phyloP scores from a whole-genome alignment of 768 basidiomycete genomes.

The Xerocomellus dryophilus region DNA sequence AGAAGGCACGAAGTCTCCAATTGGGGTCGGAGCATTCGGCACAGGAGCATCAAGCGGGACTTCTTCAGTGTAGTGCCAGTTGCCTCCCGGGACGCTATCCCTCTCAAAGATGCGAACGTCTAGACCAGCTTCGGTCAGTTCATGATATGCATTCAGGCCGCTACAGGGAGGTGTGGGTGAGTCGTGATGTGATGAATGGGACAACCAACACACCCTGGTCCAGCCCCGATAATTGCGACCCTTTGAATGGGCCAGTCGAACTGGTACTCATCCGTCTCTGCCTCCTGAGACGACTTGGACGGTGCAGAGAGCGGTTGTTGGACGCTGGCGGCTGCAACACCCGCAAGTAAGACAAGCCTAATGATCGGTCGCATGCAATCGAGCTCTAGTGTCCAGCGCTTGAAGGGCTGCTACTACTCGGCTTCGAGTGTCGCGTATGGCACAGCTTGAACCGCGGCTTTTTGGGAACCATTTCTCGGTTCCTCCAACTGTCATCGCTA shows the following conservation, averaged over 20 bases:
- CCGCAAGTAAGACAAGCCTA: background rate
- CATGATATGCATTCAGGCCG: conserved; percentile 10
- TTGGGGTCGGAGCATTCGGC: conserved; percentile 3
- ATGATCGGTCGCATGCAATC: background rate
- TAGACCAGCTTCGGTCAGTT: conserved; percentile 15
- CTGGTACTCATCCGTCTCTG: conserved; percentile 1
- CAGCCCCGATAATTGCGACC: conserved; percentile 18
- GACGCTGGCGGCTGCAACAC: background rate
- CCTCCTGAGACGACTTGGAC: background rate
- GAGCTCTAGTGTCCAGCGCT: no score
- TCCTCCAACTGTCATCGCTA: no score
- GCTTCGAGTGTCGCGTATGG: no score
- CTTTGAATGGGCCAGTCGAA: conserved; percentile 13
- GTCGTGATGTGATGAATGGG: background rate
- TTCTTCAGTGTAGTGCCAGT: conserved; percentile 20
- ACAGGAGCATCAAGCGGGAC: conserved; percentile 8
- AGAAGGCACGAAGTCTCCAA: conserved; percentile 12
- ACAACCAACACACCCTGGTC: conserved; percentile 7
- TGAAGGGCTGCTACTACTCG: no score
- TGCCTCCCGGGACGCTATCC: conserved; percentile 4
- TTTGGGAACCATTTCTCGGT: no score
- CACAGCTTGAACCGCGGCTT: no score
- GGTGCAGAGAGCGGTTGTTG: conserved; percentile 1
- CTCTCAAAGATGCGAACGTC: conserved; percentile 17
- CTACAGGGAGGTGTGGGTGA: conserved; percentile 2